Percentiles rank a stretch among this genome's conserved stretches.
Conservation (phyloP, 164 flowering plant species). For the Annona squamosa region DNA sequence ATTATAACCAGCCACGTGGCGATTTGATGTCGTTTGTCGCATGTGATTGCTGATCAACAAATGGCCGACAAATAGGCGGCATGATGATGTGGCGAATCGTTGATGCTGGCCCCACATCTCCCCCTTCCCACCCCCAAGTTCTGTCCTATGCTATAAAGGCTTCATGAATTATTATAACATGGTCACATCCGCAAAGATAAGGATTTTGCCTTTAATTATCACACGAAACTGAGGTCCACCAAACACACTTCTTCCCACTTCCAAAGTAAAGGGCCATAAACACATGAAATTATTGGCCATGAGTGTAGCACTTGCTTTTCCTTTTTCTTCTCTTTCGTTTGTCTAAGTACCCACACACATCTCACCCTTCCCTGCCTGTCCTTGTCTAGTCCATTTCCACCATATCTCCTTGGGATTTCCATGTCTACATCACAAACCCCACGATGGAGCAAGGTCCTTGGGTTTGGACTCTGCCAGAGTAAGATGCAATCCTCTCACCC, state of each 20-base stretch:
- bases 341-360: conserved; percentile 1
- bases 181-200: conserved; percentile 5
- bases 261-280: conserved; percentile 3
- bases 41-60: not conserved
- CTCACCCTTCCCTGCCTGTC: not conserved
- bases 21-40: not conserved
- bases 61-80: conserved; percentile 9
- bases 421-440: conserved; percentile 2
- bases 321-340: conserved; percentile 1
- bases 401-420: conserved; percentile 4
- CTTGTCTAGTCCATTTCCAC: conserved; percentile 3
- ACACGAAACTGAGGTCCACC: conserved; percentile 3
- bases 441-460: not conserved
- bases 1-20: not conserved
- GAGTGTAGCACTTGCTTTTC: conserved; percentile 4
- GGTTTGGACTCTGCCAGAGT: not conserved
- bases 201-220: conserved; percentile 5
- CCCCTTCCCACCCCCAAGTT: conserved; percentile 6
- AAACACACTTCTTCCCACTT: conserved; percentile 5
- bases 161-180: conserved; percentile 5
- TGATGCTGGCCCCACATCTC: not conserved
- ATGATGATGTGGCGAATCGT: conserved; percentile 2
- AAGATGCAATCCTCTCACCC: not conserved
- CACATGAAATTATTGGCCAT: conserved; percentile 1
- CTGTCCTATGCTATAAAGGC: conserved; percentile 1